Conservation (phyloP, 2,329 filamentous ascomycete species). For the Eutypella sp. region DNA sequence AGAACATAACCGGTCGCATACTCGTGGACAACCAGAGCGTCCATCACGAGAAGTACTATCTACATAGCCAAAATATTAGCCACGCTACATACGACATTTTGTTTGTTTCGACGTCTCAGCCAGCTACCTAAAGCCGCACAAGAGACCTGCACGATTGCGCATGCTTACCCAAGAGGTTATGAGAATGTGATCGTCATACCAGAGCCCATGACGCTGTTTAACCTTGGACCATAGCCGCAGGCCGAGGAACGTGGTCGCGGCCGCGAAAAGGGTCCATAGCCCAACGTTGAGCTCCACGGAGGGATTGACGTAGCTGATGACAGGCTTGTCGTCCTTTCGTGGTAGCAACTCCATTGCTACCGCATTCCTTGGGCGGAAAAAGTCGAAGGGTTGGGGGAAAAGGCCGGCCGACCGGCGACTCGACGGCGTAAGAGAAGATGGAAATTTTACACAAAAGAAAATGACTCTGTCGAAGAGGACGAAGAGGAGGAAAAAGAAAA, state of each 20-base stretch:
- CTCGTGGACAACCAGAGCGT: constrained; percentile 6
- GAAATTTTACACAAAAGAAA: not conserved
- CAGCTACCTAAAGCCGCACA: no score
- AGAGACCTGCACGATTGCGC: not conserved
- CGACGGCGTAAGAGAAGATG: not conserved
- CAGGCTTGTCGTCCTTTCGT: not conserved
- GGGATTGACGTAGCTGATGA: constrained; percentile 6
- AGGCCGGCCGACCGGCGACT: not conserved
- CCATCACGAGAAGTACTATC: constrained; percentile 5
- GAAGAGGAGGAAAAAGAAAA: constrained; percentile 1
- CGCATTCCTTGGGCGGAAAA: not conserved
- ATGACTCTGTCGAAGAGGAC: not conserved
- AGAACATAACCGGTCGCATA: constrained; percentile 9
- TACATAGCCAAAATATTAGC: not conserved
- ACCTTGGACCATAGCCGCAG: constrained; percentile 12
- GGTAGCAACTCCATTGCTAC: constrained; percentile 1
- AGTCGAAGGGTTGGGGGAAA: not conserved
- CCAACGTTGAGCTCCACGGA: constrained; percentile 10
- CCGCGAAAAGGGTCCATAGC: constrained; percentile 13
- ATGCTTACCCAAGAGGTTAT: constrained; percentile 15
- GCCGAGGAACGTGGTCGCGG: constrained; percentile 13
- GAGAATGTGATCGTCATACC: constrained; percentile 17
- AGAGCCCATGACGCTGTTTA: constrained; percentile 3
- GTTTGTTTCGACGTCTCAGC: not conserved
- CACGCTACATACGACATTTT: not conserved